Evolutionary conservation across 1,284 basidiomycete genomes (phyloP).

Genomic region (Naganishia sp.): DNA sequence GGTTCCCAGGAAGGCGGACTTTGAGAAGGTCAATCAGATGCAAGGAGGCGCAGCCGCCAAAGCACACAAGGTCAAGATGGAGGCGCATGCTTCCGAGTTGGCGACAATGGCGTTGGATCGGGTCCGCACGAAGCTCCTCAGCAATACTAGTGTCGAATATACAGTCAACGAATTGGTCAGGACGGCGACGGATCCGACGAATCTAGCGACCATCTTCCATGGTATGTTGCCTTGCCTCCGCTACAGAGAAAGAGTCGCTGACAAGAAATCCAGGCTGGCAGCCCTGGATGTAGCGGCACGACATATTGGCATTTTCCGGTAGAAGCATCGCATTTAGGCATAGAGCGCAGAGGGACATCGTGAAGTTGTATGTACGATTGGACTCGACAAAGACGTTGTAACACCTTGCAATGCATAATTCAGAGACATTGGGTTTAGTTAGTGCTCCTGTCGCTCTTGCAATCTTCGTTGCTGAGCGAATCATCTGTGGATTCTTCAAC

Average conservation of each 20-base stretch:
- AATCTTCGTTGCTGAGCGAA: too few relatives aligned
- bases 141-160: conserved; percentile 81
- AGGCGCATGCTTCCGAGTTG: conserved; percentile 68
- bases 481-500: too few relatives aligned
- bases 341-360: too few relatives aligned
- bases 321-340: neutral
- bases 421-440: too few relatives aligned
- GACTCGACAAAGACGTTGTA: too few relatives aligned
- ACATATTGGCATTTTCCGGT: neutral
- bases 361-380: neutral
- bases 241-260: too few relatives aligned
- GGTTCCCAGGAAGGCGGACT: conserved; percentile 34
- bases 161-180: conserved; percentile 91
- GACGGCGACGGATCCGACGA: conserved; percentile 75
- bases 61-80: conserved; percentile 18
- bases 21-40: conserved; percentile 27
- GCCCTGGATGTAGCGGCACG: conserved; percentile 26
- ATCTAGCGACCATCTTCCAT: conserved; percentile 74
- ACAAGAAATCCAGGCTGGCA: conserved; percentile 25
- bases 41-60: conserved; percentile 20
- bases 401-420: too few relatives aligned
- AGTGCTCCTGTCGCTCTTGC: too few relatives aligned
- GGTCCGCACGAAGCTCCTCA: conserved; percentile 78
- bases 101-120: conserved; percentile 83
- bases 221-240: conserved; percentile 54